Percentiles rank a stretch among this genome's conserved stretches.
These are phyloP conservation scores for Erythrobasidium hasegawianum DNA, from an alignment of 1,284 basidiomycete species.

Conservation along the genomic window DNA sequence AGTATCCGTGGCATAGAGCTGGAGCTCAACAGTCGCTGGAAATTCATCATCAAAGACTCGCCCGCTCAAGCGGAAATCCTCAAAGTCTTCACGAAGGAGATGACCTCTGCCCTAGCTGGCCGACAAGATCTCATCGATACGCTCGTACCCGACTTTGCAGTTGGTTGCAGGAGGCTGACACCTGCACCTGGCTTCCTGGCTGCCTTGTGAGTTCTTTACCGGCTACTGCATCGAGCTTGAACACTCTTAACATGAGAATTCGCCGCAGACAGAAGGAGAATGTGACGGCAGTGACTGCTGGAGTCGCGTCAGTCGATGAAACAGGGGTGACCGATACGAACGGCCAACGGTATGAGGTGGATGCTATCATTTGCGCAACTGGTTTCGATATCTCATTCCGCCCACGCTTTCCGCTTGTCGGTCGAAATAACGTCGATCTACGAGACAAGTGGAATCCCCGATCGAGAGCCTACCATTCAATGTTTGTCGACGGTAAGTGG, in stretches of 20 bases:
- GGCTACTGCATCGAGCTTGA: too few species aligned
- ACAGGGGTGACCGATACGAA: slow-evolving; percentile 18
- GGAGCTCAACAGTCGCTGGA: slow-evolving; percentile 34
- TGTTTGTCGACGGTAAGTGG: slow-evolving; percentile 10
- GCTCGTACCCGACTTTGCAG: slow-evolving; percentile 26
- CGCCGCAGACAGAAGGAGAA: slow-evolving; percentile 10
- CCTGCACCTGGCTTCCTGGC: slow-evolving; percentile 12
- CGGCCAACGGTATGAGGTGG: slow-evolving; percentile 31
- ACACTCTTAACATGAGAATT: too few species aligned
- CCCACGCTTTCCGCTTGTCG: slow-evolving; percentile 30
- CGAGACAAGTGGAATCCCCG: slow-evolving; percentile 29
- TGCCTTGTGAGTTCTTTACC: slow-evolving; percentile 14
- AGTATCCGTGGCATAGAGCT: too few species aligned
- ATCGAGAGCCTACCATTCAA: slow-evolving; percentile 20
- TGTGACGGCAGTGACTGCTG: slow-evolving; percentile 16
- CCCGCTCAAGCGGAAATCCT: slow-evolving; percentile 23
- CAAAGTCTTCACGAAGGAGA: slow-evolving; percentile 24
- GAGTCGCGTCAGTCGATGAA: slow-evolving; percentile 19
- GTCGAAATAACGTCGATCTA: slow-evolving; percentile 25
- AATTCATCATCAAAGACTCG: slow-evolving; percentile 29
- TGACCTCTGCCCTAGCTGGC: slow-evolving; percentile 16
- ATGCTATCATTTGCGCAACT: slow-evolving; percentile 34
- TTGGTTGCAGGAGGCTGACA: slow-evolving; percentile 17
- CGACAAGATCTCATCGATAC: slow-evolving; percentile 18
- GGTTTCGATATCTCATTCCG: slow-evolving; percentile 35